A percentile compares a stretch with the other conserved stretches of the same genome.
These are phyloP conservation scores for thale cress (Arabidopsis thaliana) DNA, from an alignment of 345 rosid species.

Conservation along the genomic window DNA sequence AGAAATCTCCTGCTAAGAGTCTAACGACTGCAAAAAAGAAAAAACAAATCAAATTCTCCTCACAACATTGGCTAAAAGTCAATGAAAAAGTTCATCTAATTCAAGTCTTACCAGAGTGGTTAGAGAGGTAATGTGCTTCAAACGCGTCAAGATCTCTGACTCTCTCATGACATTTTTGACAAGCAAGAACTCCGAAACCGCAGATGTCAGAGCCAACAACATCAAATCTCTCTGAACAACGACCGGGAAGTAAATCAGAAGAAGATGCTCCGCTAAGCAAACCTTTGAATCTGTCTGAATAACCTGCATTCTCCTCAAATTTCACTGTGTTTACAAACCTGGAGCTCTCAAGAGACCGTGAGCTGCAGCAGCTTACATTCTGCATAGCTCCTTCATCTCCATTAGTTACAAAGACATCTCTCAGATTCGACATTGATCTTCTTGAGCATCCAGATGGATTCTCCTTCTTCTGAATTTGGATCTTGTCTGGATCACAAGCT, in stretches of 20 bases:
- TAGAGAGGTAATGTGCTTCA: slow-evolving; percentile 61
- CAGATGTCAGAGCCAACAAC: slow-evolving; percentile 37
- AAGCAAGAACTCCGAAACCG: slow-evolving; percentile 42
- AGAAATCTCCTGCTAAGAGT: slow-evolving; percentile 67
- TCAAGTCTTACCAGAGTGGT: slow-evolving; percentile 62
- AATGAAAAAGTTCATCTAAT: background rate
- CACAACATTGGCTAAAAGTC: background rate
- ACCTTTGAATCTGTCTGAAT: slow-evolving; percentile 31
- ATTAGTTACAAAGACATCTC: slow-evolving; percentile 47
- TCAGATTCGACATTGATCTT: slow-evolving; percentile 52
- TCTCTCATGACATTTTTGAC: slow-evolving; percentile 58
- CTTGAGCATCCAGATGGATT: slow-evolving; percentile 47
- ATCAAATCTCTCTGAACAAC: slow-evolving; percentile 40
- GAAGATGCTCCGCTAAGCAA: slow-evolving; percentile 31
- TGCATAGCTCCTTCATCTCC: slow-evolving; percentile 42
- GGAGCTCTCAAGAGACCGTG: slow-evolving; percentile 56
- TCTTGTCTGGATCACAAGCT: slow-evolving; percentile 44
- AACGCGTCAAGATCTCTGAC: slow-evolving; percentile 53
- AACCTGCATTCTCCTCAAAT: slow-evolving; percentile 46
- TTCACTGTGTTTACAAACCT: slow-evolving; percentile 44
- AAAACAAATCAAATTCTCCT: background rate
- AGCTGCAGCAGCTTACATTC: slow-evolving; percentile 51
- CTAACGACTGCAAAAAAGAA: slow-evolving; percentile 49
- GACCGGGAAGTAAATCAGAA: slow-evolving; percentile 20
- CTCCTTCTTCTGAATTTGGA: slow-evolving; percentile 12